Base-by-base conservation (phyloP, 169 alveolate species). In the Eimeria sp. region DNA sequence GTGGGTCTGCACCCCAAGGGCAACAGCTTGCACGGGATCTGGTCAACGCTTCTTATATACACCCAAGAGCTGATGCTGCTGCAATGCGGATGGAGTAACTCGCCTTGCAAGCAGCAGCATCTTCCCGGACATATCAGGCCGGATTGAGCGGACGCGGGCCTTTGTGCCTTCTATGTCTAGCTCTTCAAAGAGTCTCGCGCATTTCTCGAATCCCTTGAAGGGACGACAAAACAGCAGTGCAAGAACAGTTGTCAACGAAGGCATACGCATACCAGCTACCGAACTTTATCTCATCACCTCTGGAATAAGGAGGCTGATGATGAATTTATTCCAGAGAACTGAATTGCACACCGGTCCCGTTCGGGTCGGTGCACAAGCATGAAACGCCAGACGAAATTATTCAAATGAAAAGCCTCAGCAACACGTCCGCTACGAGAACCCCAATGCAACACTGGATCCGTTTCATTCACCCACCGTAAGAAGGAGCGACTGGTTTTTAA, bases 91-190 rank as follows among this genome's bases (percentile, higher is more conserved):
- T 5, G 65, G 25, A 20, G 75, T 7, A 27, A 34, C 95, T 57
- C 63, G 30, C 97, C 95, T 89, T 25, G 92, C 73, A 40, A 95
- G 96, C 2, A 95, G 94, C 45, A 95, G 97, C 88, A 95, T 58
- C 86, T 95, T 95, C 30, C 97, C 97, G 4, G 97, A 95, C 70
- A 95, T 47, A 18, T 95, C 97, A 3, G 97, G 90, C 76, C 97
- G 96, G 67, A 76, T 87, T 58, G 84, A 51, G 13, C 95, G 72
- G 20, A 47, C 90, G 93, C 94, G 93, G 11, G 97, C 95, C 89
- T 67, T 90, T 40, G 87, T 93, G 90, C 93, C 95, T 40, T 82
- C 94, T 25, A 82, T 89, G 72, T 95, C 97, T 22, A 95, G 84
- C 27, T 95, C 95, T 14, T 91, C 96, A 65, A 95, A 95, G 34